Evolutionary conservation across 164 flowering plant genomes (phyloP).

Genomic region (Litsea cubeba): DNA sequence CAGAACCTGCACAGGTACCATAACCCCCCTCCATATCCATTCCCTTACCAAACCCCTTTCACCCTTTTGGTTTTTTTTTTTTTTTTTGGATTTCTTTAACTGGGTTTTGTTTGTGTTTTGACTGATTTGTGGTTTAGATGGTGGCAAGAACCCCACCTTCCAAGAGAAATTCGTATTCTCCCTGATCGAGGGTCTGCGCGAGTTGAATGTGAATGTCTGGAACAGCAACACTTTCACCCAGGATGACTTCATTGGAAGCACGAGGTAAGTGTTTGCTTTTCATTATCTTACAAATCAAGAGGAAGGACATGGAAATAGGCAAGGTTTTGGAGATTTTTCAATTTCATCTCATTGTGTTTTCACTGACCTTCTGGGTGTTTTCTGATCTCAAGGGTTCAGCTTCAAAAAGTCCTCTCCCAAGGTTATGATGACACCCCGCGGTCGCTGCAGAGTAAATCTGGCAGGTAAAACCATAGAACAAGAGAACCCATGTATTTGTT

Average conservation of each 20-base stretch:
- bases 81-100: background rate
- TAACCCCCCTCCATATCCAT: background rate
- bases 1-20: conserved; percentile 73
- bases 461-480: conserved; percentile 40
- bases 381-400: conserved; percentile 49
- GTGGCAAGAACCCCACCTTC: conserved; percentile 74
- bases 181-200: conserved; percentile 75
- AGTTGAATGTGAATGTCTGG: conserved; percentile 62
- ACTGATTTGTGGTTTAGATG: conserved; percentile 42
- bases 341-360: background rate
- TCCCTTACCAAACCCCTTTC: background rate
- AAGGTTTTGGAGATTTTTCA: background rate
- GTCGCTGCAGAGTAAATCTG: conserved; percentile 65
- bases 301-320: background rate
- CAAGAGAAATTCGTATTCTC: conserved; percentile 76
- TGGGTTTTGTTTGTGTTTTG: background rate
- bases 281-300: background rate
- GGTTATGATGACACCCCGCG: conserved; percentile 78
- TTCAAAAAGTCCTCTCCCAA: conserved; percentile 64
- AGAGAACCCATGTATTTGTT: background rate
- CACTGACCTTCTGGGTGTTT: background rate
- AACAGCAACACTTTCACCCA: conserved; percentile 69
- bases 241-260: conserved; percentile 85
- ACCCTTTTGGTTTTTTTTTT: background rate
- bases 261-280: conserved; percentile 44